A percentile compares a stretch with the other conserved stretches of the same genome.
These are phyloP conservation scores for Eucalyptus dawsonii DNA, from an alignment of 345 rosid genomes.

Conservation along the genomic window DNA sequence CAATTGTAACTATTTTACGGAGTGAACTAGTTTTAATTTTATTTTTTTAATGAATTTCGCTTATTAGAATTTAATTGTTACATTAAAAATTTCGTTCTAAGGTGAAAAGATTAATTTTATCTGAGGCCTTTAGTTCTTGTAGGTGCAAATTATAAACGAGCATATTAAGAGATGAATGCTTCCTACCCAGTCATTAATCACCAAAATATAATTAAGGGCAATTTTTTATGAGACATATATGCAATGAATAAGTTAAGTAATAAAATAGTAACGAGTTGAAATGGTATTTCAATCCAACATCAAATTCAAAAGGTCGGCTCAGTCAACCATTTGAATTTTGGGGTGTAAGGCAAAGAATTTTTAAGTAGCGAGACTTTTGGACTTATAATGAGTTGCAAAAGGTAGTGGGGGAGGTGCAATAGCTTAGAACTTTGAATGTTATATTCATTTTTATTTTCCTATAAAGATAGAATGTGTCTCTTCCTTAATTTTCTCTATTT, in stretches of 20 bases:
- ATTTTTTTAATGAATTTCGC: neutral
- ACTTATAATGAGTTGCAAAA: neutral
- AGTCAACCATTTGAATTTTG: neutral
- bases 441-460: neutral
- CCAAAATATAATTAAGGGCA: neutral
- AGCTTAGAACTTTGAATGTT: neutral
- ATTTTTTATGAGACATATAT: neutral
- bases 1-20: neutral
- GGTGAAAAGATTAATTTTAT: neutral
- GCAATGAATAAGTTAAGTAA: neutral
- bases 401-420: neutral
- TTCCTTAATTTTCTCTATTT: neutral
- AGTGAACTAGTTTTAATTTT: neutral
- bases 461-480: neutral
- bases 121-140: neutral
- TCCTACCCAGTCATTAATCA: neutral
- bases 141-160: neutral
- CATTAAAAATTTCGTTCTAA: neutral
- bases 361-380: neutral
- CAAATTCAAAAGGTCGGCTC: neutral
- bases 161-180: neutral
- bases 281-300: neutral
- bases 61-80: neutral
- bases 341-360: neutral
- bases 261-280: neutral